Evolutionary conservation across 306 rosid species (phyloP).

Genomic region (Dryas octopetala): DNA sequence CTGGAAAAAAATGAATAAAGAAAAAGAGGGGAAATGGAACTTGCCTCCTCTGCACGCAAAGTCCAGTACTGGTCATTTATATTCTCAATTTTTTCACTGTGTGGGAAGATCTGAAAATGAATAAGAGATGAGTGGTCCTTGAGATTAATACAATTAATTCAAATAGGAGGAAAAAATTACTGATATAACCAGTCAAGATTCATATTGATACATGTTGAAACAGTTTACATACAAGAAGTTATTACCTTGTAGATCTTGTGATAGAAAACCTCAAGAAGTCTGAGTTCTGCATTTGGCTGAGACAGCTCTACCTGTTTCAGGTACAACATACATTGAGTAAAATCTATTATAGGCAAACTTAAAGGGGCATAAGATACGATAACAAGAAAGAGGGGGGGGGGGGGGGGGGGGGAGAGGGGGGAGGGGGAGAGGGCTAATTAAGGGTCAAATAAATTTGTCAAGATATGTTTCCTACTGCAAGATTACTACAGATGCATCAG

Average conservation of each 20-base stretch:
- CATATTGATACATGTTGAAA: background rate
- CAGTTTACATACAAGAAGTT: background rate
- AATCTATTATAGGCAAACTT: background rate
- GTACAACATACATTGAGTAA: background rate
- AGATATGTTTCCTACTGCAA: background rate
- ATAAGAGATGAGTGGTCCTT: background rate
- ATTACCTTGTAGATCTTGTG: constrained; percentile 93
- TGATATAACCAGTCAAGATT: background rate
- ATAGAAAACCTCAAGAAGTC: constrained; percentile 89
- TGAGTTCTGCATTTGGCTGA: constrained; percentile 75
- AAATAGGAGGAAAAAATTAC: background rate
- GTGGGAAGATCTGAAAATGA: constrained; percentile 59
- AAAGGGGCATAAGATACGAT: background rate
- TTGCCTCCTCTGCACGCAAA: constrained; percentile 79
- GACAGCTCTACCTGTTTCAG: constrained; percentile 83
- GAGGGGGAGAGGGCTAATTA: background rate
- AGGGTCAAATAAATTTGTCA: too few species aligned
- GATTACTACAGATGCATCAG: background rate
- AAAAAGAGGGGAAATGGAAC: background rate
- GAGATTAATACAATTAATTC: background rate
- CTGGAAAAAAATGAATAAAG: background rate
- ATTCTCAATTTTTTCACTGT: constrained; percentile 63
- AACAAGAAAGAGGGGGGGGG: background rate
- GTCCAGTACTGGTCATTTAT: constrained; percentile 88
- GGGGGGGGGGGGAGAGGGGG: background rate